Evolutionary conservation across 1,284 basidiomycete species (phyloP).

Genomic region (Paramarasmius palmivorus): DNA sequence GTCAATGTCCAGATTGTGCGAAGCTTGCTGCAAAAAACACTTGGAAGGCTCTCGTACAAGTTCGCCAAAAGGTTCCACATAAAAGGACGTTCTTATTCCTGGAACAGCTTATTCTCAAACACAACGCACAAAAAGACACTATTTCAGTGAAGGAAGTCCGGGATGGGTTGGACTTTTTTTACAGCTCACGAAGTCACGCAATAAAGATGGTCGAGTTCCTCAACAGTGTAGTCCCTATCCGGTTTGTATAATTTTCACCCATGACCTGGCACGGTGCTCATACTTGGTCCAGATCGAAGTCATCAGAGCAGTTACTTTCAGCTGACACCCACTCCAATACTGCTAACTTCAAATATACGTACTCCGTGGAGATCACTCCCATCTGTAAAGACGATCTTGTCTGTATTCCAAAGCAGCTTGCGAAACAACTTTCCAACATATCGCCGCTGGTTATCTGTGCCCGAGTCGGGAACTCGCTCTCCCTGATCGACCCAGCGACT

Average conservation of each 20-base stretch:
- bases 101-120: slow-evolving; percentile 97
- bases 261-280: background rate
- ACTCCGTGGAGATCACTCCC: slow-evolving; percentile 95
- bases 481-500: slow-evolving; percentile 88
- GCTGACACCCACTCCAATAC: slow-evolving; percentile 91
- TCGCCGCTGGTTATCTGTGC: slow-evolving; percentile 85
- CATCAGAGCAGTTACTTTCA: slow-evolving; percentile 92
- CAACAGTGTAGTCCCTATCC: slow-evolving; percentile 82
- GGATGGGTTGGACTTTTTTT: slow-evolving; percentile 98
- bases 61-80: slow-evolving; percentile 96
- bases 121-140: slow-evolving; percentile 96
- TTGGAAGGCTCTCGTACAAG: slow-evolving; percentile 97
- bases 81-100: slow-evolving; percentile 98
- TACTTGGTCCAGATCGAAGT: slow-evolving; percentile 65
- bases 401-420: slow-evolving; percentile 83
- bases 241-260: slow-evolving; percentile 47
- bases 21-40: slow-evolving; percentile 97
- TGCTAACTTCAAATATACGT: slow-evolving; percentile 97
- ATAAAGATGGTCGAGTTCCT: slow-evolving; percentile 99
- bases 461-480: slow-evolving; percentile 90
- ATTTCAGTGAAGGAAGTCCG: slow-evolving; percentile 90
- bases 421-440: slow-evolving; percentile 86
- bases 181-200: slow-evolving; percentile 86
- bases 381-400: slow-evolving; percentile 98
- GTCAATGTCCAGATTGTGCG: slow-evolving; percentile 94